Base-by-base conservation (phyloP, 1,139 yeast species). In the Hemisphaericaspora subhashii region DNA sequence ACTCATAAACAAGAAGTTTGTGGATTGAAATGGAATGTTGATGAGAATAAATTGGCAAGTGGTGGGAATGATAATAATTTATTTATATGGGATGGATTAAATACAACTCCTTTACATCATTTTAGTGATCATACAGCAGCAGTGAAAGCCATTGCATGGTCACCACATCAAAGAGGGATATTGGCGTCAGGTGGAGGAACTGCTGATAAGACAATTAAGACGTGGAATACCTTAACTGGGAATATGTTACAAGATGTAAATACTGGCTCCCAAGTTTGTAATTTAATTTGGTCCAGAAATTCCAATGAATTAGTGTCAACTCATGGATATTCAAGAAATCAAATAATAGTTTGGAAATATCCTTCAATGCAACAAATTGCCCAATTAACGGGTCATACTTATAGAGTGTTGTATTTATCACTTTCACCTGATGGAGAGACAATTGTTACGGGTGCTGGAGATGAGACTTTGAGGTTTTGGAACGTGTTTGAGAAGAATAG, bases 381-480 rank as follows among this genome's bases (percentile, higher is more conserved):
- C 1, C 88, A 90, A 33, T 74, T 92, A 40, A 88, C 95, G 7
- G 98, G 98, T 0, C 99, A 92, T 56, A 87, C 96, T 1, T 88
- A 86, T 57, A 74, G 99, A 45, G 98, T 92, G 7, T 67, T 94
- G 36, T 94, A 92, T 58, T 71, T 92, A 48, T 81, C 96, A 3
- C 73, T 92, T 66, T 85, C 95, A n/a, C 96, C 98, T 0, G 98
- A 92, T 62, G 98, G 98, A 1, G 90, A 87, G 47, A 88, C 98
- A 0, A 85, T 92, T n/a, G 98, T 92, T 3, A 90, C 98, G 0
- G 99, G 98, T 1, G 98, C 98, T 1, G 98, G 98, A 2, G 99
- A 92, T 63, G 98, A 94, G 61, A 92, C 98, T 0, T 66, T 92
- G 43, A 64, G 98, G 51, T 87, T 89, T 54, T 90, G 98, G 98